phyloP scores from a whole-genome alignment of 495 filamentous ascomycete genomes.

The Hypomontagnella monticulosa region DNA sequence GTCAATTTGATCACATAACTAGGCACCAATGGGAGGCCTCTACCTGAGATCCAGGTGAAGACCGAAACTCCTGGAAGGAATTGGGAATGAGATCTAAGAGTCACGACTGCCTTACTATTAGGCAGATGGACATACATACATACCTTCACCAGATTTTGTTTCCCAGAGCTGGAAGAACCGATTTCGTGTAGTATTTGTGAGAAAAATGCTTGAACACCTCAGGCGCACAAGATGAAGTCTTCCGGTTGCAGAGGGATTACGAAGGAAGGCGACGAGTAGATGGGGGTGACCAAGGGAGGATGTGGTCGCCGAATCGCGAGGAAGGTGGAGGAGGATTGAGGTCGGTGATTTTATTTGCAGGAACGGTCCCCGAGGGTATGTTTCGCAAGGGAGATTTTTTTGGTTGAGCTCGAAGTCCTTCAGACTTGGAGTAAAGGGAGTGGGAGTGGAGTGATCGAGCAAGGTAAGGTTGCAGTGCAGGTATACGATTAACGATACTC shows the following conservation, averaged over 20 bases:
- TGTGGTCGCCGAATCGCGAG: not conserved
- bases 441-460: not conserved
- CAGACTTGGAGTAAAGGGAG: not conserved
- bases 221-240: constrained; percentile 5
- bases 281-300: not conserved
- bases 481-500: constrained; percentile 1
- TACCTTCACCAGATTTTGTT: constrained; percentile 20
- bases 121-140: constrained; percentile 11
- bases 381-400: not conserved
- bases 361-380: no score
- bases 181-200: constrained; percentile 7
- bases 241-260: not conserved
- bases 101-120: not conserved
- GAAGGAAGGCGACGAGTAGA: not conserved
- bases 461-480: not conserved
- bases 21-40: constrained; percentile 10
- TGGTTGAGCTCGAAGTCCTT: constrained; percentile 2
- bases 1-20: not conserved
- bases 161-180: not conserved
- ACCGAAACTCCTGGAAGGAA: no score
- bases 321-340: not conserved
- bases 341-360: not conserved
- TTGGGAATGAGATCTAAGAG: not conserved
- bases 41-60: constrained; percentile 2
- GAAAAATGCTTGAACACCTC: constrained; percentile 1